Conservation (phyloP, 2,329 filamentous ascomycete species). For the Aspergillus versicolor region DNA sequence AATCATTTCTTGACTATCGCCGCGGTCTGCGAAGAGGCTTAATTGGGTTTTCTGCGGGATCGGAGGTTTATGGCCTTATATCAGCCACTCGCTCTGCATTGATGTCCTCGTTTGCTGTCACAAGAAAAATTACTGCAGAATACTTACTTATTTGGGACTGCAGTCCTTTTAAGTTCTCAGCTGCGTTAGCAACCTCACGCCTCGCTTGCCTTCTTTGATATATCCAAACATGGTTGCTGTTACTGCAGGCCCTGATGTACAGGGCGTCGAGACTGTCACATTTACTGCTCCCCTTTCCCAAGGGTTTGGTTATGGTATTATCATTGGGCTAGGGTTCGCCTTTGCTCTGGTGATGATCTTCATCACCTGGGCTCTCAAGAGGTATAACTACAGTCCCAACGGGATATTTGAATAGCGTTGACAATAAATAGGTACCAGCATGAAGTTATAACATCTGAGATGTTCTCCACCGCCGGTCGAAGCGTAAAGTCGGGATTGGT, state of each 20-base stretch:
- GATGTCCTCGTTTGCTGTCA: background rate
- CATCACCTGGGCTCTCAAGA: conserved; percentile 68
- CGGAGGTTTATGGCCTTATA: conserved; percentile 16
- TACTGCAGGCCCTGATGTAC: background rate
- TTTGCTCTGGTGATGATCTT: conserved; percentile 75
- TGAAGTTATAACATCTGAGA: conserved; percentile 82
- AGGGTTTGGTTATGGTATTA: conserved; percentile 74
- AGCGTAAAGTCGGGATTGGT: conserved; percentile 88
- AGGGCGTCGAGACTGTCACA: conserved; percentile 20
- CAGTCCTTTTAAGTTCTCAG: background rate
- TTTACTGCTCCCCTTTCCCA: conserved; percentile 46
- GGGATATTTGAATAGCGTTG: background rate
- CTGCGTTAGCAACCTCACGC: too few species aligned
- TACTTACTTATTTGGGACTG: background rate
- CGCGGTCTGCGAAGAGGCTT: background rate
- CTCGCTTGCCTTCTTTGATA: background rate
- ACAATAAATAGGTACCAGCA: conserved; percentile 57
- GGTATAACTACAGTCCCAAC: conserved; percentile 35
- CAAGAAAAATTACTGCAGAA: background rate
- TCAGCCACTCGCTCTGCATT: conserved; percentile 4
- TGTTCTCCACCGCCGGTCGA: conserved; percentile 85
- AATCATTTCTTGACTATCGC: conserved; percentile 10
- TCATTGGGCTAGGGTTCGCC: conserved; percentile 69
- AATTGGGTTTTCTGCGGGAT: conserved; percentile 19
- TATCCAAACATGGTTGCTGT: conserved; percentile 2